phyloP scores from a whole-genome alignment of 768 basidiomycete genomes.

The Cubamyces lactineus region DNA sequence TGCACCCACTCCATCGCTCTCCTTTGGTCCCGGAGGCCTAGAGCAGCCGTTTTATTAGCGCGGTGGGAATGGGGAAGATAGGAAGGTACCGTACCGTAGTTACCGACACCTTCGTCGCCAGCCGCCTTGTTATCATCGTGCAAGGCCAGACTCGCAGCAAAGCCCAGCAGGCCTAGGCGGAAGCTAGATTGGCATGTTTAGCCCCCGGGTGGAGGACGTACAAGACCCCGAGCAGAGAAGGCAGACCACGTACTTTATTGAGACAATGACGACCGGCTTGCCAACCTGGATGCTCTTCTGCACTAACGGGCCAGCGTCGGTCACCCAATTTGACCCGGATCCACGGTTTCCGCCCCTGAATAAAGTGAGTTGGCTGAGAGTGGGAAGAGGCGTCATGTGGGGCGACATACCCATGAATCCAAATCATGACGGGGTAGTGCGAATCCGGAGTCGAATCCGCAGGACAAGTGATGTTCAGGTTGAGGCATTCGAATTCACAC shows the following conservation, averaged over 20 bases:
- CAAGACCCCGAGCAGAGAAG: slow-evolving; percentile 7
- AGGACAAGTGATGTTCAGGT: slow-evolving; percentile 80
- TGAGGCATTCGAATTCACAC: slow-evolving; percentile 80
- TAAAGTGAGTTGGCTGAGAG: slow-evolving; percentile 11
- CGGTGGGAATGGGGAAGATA: not conserved
- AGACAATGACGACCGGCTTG: slow-evolving; percentile 72
- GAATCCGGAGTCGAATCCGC: slow-evolving; percentile 55
- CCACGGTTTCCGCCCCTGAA: slow-evolving; percentile 72
- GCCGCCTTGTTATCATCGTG: slow-evolving; percentile 66
- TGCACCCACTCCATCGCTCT: slow-evolving; percentile 56
- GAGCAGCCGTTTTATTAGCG: slow-evolving; percentile 9
- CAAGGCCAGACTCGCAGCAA: slow-evolving; percentile 67
- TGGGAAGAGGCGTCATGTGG: not conserved
- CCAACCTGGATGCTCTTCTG: slow-evolving; percentile 62
- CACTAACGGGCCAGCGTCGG: slow-evolving; percentile 73
- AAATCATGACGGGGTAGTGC: slow-evolving; percentile 76
- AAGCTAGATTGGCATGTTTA: slow-evolving; percentile 49
- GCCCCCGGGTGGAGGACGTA: slow-evolving; percentile 19
- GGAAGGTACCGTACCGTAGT: slow-evolving; percentile 59
- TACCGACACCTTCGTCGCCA: slow-evolving; percentile 74
- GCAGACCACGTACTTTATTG: slow-evolving; percentile 64
- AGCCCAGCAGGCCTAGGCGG: slow-evolving; percentile 77
- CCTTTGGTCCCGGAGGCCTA: slow-evolving; percentile 41
- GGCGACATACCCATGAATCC: slow-evolving; percentile 77
- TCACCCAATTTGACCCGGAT: slow-evolving; percentile 76